phyloP scores from a whole-genome alignment of 2,329 filamentous ascomycete genomes.

The Septoria petroselini region DNA sequence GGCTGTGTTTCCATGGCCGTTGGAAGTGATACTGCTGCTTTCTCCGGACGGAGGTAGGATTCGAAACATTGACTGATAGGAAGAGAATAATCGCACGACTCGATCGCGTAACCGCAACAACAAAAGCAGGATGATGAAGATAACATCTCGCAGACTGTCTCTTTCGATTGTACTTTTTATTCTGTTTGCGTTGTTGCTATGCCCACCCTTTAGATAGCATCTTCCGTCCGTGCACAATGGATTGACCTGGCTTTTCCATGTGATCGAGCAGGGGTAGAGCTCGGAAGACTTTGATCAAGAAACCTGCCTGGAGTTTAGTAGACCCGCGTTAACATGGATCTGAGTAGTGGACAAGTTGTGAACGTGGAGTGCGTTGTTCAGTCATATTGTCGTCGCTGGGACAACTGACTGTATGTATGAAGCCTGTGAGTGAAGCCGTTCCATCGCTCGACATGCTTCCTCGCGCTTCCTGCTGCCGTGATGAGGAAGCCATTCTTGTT shows the following conservation, averaged over 20 bases:
- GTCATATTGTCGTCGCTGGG: too few relatives aligned
- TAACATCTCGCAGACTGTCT: too few relatives aligned
- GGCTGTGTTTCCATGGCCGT: constrained; percentile 12
- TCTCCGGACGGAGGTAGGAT: constrained; percentile 3
- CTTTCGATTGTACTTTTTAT: constrained; percentile 2
- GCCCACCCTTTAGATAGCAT: not conserved
- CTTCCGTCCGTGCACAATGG: not conserved
- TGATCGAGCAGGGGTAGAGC: not conserved
- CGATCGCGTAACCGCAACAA: not conserved
- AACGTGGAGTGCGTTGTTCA: too few relatives aligned
- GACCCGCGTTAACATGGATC: too few relatives aligned
- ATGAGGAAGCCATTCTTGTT: too few relatives aligned
- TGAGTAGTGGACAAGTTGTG: too few relatives aligned
- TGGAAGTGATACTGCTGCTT: constrained; percentile 8
- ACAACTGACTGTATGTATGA: not conserved
- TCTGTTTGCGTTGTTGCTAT: not conserved
- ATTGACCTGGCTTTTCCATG: not conserved
- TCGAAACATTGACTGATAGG: constrained; percentile 9
- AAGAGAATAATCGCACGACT: too few relatives aligned
- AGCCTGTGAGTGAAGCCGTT: too few relatives aligned
- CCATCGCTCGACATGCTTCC: too few relatives aligned
- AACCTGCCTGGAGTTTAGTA: constrained; percentile 3
- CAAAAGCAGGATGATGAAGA: not conserved
- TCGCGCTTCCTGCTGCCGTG: too few relatives aligned
- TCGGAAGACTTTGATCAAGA: not conserved